Evolutionary conservation across 371 early-diverging fungal genomes (phyloP), one percentile per base, ranked within the genome.

Genomic region (Coemansia sp.): DNA sequence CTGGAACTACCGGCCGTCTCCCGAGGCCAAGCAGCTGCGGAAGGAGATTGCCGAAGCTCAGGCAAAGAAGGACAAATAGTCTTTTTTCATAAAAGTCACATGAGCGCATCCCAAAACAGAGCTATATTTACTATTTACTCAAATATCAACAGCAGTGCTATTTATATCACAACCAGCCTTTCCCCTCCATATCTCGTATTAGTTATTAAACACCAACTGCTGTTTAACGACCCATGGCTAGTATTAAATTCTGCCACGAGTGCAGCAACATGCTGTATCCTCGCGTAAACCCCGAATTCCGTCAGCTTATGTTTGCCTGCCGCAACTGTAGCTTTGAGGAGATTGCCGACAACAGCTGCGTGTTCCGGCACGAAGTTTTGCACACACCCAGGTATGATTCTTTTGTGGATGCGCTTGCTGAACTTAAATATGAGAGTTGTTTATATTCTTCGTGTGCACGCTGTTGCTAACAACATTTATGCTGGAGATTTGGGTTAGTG

Each of bases 191-290:
- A 33, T 33, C 33, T 42, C 42, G 16, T 42, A 16, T 42, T 42
- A 42, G 16, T 16, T 42, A 42, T 42, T 16, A 42, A 16, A 42
- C 42, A 16, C 2, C 14, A 16, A 42, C 42, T 42, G 44, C 14
- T 23, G 18, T 59, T 59, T 16, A 20, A 7, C 20, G 3, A n/a
- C 5, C 47, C 30, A 91, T 89, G 92, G 85, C 91, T 14, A 84
- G 85, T 42, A 85, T 91, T 68, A 86, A 85, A 69, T 92, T 90
- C 68, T 92, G 92, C 72, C 80, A 83, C 25, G 89, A 90, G 79
- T 91, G 99, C 86, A 92, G 92, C 86, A 97, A 98, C 78, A 85
- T 98, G 86, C 84, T 99, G 68, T 98, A 98, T 84, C 99, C 99
- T 40, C 88, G 92, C 82, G 96, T 96, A 81, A 96, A 99, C 72